Evolutionary conservation across 331 rosid genomes (phyloP), one percentile per base, ranked within the genome.

Genomic region (Dryas integrifolia): DNA sequence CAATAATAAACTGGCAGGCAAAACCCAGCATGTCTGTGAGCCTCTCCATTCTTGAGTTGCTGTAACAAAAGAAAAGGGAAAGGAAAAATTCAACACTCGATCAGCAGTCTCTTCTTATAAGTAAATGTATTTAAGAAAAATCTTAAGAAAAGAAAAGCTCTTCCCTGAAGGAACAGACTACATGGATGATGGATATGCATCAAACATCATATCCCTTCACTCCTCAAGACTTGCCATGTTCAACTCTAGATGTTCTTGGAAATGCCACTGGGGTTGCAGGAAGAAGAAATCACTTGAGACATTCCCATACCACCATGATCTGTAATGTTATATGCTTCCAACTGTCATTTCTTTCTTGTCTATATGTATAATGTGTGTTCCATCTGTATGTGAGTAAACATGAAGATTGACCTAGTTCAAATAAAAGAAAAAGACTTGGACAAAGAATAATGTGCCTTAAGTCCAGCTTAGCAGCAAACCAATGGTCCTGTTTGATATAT

Each of bases 101-200:
- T 18, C 7, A 30, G 15, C 10, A 4, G 26, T 48, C 13, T 7
- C 51, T 18, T 44, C 16, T 48, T 21, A 21, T 21, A 21, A 21
- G 24, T 21, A 21, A 21, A 21, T 21, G 0, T 21, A 21, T 21
- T 21, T 21, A 21, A 21, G 24, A 21, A 21, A 21, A 21, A 21
- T 21, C 24, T 21, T 21, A 21, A 21, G 24, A 21, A 95, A 57
- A 3, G 1, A 4, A 39, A n/a, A 18, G 24, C 24, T 21, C 24
- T 21, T 21, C 24, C 24, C 24, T 21, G 24, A 21, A 21, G 24
- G 24, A 21, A 21, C 24, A 21, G 24, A 21, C 24, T 21, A 21
- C 24, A 21, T 95, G 99, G 93, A 95, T 58, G 99, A 95, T 52
- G 99, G 99, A 0, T 95, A 95, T 78, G 99, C 96, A 12, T 66